Conservation (phyloP, 768 basidiomycete genomes). For the Tricholoma terreum region DNA sequence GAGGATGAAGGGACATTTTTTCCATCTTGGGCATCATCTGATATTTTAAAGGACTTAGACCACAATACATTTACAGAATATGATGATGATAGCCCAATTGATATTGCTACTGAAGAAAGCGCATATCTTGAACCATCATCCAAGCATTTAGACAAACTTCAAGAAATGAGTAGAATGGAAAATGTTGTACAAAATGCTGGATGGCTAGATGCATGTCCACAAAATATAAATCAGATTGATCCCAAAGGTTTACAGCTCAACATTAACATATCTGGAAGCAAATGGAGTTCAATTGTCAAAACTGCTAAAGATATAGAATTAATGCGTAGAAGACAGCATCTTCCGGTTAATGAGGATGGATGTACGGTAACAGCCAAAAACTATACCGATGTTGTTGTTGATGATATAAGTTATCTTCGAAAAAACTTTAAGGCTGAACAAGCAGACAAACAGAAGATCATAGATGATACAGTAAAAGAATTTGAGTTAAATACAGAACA, state of each 20-base stretch:
- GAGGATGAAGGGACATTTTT: too few species aligned
- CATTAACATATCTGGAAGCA: too few species aligned
- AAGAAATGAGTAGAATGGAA: background rate
- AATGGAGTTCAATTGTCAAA: too few species aligned
- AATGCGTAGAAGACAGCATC: too few species aligned
- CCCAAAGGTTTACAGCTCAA: background rate
- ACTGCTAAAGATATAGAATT: too few species aligned
- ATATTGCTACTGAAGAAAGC: background rate
- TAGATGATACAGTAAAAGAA: constrained; percentile 4
- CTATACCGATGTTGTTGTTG: background rate
- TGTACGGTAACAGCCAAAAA: too few species aligned
- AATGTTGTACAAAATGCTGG: background rate
- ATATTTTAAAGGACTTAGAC: too few species aligned
- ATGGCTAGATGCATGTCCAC: background rate
- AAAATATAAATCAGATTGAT: background rate
- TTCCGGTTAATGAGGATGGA: too few species aligned
- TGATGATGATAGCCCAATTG: background rate
- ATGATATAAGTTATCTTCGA: background rate
- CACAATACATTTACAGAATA: background rate
- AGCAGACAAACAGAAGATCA: background rate
- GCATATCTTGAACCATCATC: background rate
- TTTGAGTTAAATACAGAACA: constrained; percentile 22
- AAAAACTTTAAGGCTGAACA: constrained; percentile 1
- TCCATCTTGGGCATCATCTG: too few species aligned
- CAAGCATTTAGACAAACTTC: background rate